These are phyloP conservation scores for Salix dunnii DNA, from an alignment of 345 rosid genomes.

Conservation along the genomic window DNA sequence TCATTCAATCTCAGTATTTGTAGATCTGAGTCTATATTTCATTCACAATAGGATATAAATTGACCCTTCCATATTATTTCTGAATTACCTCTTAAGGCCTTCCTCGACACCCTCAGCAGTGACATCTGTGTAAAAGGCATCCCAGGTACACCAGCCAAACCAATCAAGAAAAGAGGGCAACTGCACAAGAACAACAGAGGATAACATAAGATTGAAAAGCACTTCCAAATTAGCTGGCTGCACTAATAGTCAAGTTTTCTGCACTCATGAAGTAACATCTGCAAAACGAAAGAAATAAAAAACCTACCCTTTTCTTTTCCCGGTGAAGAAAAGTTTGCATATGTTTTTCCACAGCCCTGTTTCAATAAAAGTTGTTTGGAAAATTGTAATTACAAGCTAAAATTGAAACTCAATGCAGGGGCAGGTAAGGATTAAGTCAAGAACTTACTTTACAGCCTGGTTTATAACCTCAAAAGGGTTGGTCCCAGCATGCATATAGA, in stretches of 20 bases:
- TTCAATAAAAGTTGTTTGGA: constrained; percentile 8
- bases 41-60: constrained; percentile 1
- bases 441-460: constrained; percentile 80
- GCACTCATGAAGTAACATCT: not conserved
- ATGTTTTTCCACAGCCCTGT: constrained; percentile 78
- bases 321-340: constrained; percentile 85
- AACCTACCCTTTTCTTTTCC: constrained; percentile 75
- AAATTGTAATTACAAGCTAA: not conserved
- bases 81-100: constrained; percentile 76
- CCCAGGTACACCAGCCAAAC: constrained; percentile 99
- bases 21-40: not conserved
- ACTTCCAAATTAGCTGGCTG: not conserved
- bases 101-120: constrained; percentile 93
- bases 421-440: not conserved
- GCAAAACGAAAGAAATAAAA: not conserved
- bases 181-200: constrained; percentile 30
- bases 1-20: constrained; percentile 6
- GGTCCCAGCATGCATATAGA: constrained; percentile 92
- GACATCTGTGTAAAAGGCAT: constrained; percentile 94
- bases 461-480: constrained; percentile 93
- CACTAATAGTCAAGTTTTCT: too few species aligned
- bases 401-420: not conserved
- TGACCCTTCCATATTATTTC: constrained; percentile 7
- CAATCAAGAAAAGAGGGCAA: constrained; percentile 87
- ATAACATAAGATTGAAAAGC: constrained; percentile 11